Base-by-base conservation (phyloP, 1,139 yeast species). In the Scheffersomyces parashehatae region DNA sequence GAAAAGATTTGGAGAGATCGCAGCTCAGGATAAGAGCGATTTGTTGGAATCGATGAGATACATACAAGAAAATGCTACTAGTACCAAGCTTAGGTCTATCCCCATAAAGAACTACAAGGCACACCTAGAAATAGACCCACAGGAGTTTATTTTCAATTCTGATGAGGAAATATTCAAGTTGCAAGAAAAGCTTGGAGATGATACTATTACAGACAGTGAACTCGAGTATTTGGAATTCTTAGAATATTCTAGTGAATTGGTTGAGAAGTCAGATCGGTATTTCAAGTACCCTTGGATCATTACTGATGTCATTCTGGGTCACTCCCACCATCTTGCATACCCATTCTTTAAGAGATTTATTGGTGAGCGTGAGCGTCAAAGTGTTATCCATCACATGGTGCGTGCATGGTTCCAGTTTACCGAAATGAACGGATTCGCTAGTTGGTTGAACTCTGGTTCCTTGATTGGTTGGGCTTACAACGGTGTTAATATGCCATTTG, bases 401-500 rank as follows among this genome's bases (percentile, higher is more conserved):
- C 55, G 83, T 35, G 74, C 79, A 0, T 83, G 88, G 87, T 73
- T 81, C 49, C 70, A 70, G 51, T 82, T 85, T 55, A 68, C 83
- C 6, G 75, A 73, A 39, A 68, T 78, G 14, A 75, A 77, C 48
- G 78, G 77, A 2, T 61, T 82, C 15, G 67, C 75, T 15, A 65
- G 80, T 15, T 83, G 89, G 88, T 64, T 83, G 31, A 81, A 86
- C 34, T 86, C 83, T 57, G 91, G 91, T 7, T 78, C 85, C 3
- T 62, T 83, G 34, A 70, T 83, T 37, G 88, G 88, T 4, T 83
- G 88, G 85, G 69, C 77, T 45, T 84, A 83, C 72, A 81, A 84
- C 58, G 89, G 89, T 1, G 59, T 77, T 40, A 75, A 81, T 43
- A 75, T 85, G 72, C 88, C 89, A 1, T 85, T 87, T 85, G 91